phyloP scores from a whole-genome alignment of 1,139 yeast species.

The Taphrina sp. region DNA sequence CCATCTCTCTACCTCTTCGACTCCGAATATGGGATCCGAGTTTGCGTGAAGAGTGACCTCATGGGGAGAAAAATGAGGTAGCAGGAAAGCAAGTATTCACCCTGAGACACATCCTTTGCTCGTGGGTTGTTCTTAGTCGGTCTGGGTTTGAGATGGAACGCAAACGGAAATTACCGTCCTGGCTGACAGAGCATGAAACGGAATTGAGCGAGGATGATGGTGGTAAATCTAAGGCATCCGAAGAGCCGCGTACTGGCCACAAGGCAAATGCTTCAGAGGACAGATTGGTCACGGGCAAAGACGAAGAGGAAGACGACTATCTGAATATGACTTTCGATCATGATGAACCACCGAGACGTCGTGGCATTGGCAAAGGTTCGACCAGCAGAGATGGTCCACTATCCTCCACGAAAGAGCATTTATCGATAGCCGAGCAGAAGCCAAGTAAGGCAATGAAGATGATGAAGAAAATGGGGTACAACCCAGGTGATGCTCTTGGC shows the following conservation, averaged over 20 bases:
- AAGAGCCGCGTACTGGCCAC: not conserved
- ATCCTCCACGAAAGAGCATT: constrained; percentile 6
- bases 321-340: constrained; percentile 41
- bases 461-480: constrained; percentile 60
- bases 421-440: constrained; percentile 33
- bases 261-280: not conserved
- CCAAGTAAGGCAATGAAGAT: constrained; percentile 50
- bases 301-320: constrained; percentile 41
- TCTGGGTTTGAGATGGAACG: too few relatives aligned
- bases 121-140: too few relatives aligned
- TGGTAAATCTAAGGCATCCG: not conserved
- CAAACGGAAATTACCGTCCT: constrained; percentile 25
- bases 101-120: too few relatives aligned
- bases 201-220: not conserved
- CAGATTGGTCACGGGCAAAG: constrained; percentile 1
- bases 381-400: not conserved
- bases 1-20: too few relatives aligned
- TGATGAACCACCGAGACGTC: not conserved
- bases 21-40: too few relatives aligned
- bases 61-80: too few relatives aligned
- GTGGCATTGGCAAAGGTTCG: not conserved
- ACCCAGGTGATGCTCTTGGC: constrained; percentile 51
- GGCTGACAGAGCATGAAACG: constrained; percentile 7
- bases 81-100: too few relatives aligned
- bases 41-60: too few relatives aligned